Base-by-base conservation (phyloP, 495 filamentous ascomycete species). In the Penicillium atrosanguineum region DNA sequence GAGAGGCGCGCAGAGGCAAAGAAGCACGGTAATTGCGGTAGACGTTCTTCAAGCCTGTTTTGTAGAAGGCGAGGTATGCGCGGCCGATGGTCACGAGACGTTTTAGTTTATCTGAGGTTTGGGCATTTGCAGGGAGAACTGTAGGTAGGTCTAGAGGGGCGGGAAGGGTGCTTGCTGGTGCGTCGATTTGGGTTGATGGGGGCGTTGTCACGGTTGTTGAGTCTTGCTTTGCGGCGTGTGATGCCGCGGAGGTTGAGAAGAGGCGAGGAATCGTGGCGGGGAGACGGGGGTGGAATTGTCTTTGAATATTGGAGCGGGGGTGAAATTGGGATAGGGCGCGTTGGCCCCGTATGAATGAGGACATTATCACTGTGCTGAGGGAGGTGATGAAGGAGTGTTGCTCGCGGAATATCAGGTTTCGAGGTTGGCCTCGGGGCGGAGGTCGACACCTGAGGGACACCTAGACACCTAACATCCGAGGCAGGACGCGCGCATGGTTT, bases 61-160 rank as follows among this genome's bases (percentile, higher is more conserved):
- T 95, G 82, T 96, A 97, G 80, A 97, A 97, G 28, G 70, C 69
- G 6, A 84, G 61, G 55, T 76, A 81, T 55, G 75, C 70, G 54
- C 70, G 73, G 46, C 76, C 79, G 37, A 72, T 41, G 21, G 58
- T 53, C 59, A 78, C 52, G 61, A 70, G 72, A 59, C 62, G 70
- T 45, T 65, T 66, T 6, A 68, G 23, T 47, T 76, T 77, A 12
- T 68, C 62, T 19, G 56, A 21, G n/a, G 56, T 43, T 4, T 60
- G 7, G 1, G 70, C 61, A 7, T 55, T 52, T 18, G 62, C 2
- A 5, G 44, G n/a, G 26, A 69, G 29, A 2, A 64, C 26, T 2
- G 49, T 42, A 16, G 74, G 71, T 18, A 62, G 55, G 25, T 50
- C 40, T 53, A 78, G 53, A 9, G 58, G 48, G 9, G 70, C 65